These are phyloP conservation scores for Phytophthora brassicae DNA, from an alignment of 352 stramenopile genomes.

Conservation along the genomic window DNA sequence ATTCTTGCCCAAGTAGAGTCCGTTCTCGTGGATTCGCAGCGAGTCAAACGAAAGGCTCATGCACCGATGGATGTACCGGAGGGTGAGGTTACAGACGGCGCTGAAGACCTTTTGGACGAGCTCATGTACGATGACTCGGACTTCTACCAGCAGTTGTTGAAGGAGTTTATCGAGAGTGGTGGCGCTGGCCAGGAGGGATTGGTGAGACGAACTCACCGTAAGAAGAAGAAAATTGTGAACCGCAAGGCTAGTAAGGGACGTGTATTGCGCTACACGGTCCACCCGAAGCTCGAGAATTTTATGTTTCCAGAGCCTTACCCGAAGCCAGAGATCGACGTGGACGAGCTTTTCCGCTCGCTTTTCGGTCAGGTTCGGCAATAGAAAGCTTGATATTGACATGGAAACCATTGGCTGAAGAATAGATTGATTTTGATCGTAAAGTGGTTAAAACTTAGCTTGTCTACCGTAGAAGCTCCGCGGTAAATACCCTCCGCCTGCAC, in stretches of 20 bases:
- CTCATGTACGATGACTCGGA: slow-evolving; percentile 88
- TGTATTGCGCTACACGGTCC: slow-evolving; percentile 80
- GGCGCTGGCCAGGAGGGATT: slow-evolving; percentile 54
- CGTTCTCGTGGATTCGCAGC: slow-evolving; percentile 77
- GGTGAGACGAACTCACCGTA: slow-evolving; percentile 62
- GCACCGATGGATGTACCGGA: slow-evolving; percentile 47
- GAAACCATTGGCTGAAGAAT: slow-evolving; percentile 8
- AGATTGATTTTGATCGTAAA: slow-evolving; percentile 25
- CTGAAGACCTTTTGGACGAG: slow-evolving; percentile 68
- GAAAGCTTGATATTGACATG: slow-evolving; percentile 12
- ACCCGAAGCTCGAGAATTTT: slow-evolving; percentile 90
- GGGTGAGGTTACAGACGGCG: slow-evolving; percentile 32
- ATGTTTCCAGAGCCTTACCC: slow-evolving; percentile 88
- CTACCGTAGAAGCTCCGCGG: slow-evolving; percentile 16
- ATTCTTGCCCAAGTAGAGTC: slow-evolving; percentile 84
- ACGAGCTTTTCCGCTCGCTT: slow-evolving; percentile 85
- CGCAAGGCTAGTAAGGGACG: slow-evolving; percentile 87
- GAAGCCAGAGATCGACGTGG: slow-evolving; percentile 74
- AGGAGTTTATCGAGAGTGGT: slow-evolving; percentile 87
- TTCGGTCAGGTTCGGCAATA: slow-evolving; percentile 68
- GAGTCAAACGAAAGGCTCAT: slow-evolving; percentile 85
- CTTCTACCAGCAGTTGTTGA: slow-evolving; percentile 89
- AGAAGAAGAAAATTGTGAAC: slow-evolving; percentile 89
- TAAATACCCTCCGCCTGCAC: slow-evolving; percentile 3
- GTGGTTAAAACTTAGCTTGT: slow-evolving; percentile 15